phyloP scores from a whole-genome alignment of 768 basidiomycete genomes.

The Glaciozyma antarctica region DNA sequence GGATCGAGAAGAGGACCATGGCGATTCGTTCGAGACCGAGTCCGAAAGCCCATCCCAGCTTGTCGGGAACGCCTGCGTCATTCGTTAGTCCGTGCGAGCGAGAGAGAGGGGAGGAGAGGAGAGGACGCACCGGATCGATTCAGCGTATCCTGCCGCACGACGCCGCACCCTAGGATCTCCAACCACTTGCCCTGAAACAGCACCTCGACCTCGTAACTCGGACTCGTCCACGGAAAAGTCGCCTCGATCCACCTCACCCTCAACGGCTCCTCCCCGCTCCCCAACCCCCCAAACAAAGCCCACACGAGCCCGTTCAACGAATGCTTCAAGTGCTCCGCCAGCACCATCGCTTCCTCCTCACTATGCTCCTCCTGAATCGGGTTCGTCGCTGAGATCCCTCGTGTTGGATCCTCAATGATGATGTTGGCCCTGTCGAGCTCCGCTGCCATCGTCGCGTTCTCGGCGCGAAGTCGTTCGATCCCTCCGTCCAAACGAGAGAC shows the following conservation, averaged over 20 bases:
- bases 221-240: conserved; percentile 94
- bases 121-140: conserved; percentile 61
- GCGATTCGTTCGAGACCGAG: conserved; percentile 93
- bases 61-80: conserved; percentile 56
- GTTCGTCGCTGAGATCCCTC: conserved; percentile 57
- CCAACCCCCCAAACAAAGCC: conserved; percentile 56
- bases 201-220: conserved; percentile 96
- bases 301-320: conserved; percentile 78
- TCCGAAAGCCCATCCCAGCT: conserved; percentile 96
- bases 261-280: conserved; percentile 55
- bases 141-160: conserved; percentile 78
- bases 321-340: conserved; percentile 78
- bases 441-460: conserved; percentile 54
- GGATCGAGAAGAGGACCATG: conserved; percentile 93
- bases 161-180: conserved; percentile 88
- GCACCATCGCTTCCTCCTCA: conserved; percentile 57
- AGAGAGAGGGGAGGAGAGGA: background rate
- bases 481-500: conserved; percentile 47
- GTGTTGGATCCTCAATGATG: conserved; percentile 74
- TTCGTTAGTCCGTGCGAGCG: too few species aligned
- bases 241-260: conserved; percentile 94
- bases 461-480: conserved; percentile 53
- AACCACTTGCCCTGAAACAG: conserved; percentile 94
- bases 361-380: conserved; percentile 73
- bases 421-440: conserved; percentile 65